Conservation (phyloP, 768 basidiomycete species). For the Russula sp. region DNA sequence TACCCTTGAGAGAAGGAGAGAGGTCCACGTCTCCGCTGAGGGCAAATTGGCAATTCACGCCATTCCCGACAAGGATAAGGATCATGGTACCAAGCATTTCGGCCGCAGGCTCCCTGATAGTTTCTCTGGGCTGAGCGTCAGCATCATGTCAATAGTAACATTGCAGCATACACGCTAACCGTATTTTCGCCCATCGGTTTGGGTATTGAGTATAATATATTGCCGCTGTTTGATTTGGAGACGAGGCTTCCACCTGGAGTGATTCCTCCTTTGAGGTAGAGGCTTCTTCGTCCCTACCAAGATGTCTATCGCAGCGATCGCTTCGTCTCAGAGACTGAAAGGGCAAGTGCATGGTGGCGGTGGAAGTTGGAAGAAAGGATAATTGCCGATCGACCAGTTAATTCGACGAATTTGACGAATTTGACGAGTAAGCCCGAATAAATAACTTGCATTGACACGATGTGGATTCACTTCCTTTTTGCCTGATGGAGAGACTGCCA, state of each 20-base stretch:
- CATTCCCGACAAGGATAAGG: slow-evolving; percentile 32
- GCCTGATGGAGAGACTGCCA: slow-evolving; percentile 4
- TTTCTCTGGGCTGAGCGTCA: neutral
- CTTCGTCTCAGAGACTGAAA: neutral
- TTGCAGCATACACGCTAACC: slow-evolving; percentile 16
- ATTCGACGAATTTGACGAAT: neutral
- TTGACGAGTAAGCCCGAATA: neutral
- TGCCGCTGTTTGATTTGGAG: neutral
- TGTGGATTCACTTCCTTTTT: neutral
- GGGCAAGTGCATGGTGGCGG: neutral
- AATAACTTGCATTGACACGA: neutral
- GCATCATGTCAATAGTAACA: neutral
- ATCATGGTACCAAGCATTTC: slow-evolving; percentile 35
- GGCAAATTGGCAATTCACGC: slow-evolving; percentile 34
- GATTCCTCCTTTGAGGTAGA: neutral
- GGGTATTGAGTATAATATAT: slow-evolving; percentile 19
- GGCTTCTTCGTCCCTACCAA: neutral
- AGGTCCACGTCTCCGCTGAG: slow-evolving; percentile 28
- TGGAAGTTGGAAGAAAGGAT: neutral
- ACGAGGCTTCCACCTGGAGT: neutral
- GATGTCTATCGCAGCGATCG: neutral
- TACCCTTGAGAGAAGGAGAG: slow-evolving; percentile 31
- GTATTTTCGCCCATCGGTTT: slow-evolving; percentile 29
- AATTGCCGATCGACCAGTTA: neutral
- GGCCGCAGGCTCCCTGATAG: slow-evolving; percentile 32